A percentile compares a stretch with the other conserved stretches of the same genome.
These are phyloP conservation scores for Populus simonii DNA, from an alignment of 345 rosid species.

Conservation along the genomic window DNA sequence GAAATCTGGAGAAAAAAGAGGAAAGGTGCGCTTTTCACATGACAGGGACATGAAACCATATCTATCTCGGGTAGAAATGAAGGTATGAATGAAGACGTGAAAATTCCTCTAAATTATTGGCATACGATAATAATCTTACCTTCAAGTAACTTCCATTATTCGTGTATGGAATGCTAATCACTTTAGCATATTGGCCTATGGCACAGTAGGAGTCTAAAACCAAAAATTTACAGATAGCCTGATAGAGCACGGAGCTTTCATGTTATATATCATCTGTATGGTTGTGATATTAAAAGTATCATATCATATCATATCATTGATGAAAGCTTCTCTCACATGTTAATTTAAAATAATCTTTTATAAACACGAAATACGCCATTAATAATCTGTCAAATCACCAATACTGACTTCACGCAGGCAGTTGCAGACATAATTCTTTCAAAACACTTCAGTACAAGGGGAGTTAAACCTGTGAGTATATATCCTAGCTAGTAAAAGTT, in stretches of 20 bases:
- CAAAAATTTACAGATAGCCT: neutral
- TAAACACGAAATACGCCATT: neutral
- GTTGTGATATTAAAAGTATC: neutral
- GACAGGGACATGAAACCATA: constrained; percentile 58
- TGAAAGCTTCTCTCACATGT: neutral
- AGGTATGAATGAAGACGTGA: constrained; percentile 45
- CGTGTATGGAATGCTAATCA: neutral
- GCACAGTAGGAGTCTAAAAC: neutral
- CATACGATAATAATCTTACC: neutral
- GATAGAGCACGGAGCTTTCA: neutral
- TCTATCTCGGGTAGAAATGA: constrained; percentile 70
- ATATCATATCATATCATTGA: neutral
- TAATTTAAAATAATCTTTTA: neutral
- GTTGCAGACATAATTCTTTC: constrained; percentile 73
- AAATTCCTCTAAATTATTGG: neutral
- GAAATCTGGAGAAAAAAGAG: constrained; percentile 63
- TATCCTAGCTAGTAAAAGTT: neutral
- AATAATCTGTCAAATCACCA: constrained; percentile 1
- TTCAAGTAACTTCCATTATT: neutral
- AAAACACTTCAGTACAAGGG: constrained; percentile 64
- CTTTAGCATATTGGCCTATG: neutral
- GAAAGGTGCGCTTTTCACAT: constrained; percentile 74
- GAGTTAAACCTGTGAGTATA: constrained; percentile 68
- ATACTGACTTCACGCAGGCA: constrained; percentile 47
- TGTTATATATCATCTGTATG: neutral